phyloP scores from a whole-genome alignment of 345 rosid genomes.

The Rhodamnia argentea region DNA sequence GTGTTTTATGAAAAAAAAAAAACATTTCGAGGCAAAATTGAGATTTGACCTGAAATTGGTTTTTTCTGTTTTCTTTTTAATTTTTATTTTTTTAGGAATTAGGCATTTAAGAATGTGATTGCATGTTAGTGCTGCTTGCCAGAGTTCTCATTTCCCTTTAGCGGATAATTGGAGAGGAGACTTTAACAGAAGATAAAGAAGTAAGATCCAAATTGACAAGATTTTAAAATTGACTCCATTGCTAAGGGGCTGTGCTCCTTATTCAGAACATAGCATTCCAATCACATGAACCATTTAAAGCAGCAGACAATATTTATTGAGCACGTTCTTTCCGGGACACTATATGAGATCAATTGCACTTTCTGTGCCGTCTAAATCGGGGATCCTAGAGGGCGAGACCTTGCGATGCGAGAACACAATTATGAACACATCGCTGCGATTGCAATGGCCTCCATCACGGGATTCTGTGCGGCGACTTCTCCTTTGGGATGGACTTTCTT shows the following conservation, averaged over 20 bases:
- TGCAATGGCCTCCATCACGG: conserved; percentile 13
- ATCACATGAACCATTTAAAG: neutral
- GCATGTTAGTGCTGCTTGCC: neutral
- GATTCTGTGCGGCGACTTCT: neutral
- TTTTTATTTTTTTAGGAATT: too few relatives aligned
- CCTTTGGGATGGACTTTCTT: neutral
- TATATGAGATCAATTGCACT: neutral
- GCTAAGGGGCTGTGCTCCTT: neutral
- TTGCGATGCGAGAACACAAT: neutral
- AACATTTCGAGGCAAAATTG: too few relatives aligned
- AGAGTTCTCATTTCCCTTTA: neutral
- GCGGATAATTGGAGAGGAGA: neutral
- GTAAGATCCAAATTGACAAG: neutral
- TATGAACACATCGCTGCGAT: conserved; percentile 18
- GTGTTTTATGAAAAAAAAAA: too few relatives aligned
- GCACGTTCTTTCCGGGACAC: neutral
- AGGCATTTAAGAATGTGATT: neutral
- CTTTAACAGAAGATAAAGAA: neutral
- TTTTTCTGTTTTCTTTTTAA: too few relatives aligned
- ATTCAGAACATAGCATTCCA: neutral
- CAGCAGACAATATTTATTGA: neutral
- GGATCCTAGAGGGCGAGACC: neutral
- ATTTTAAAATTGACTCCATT: neutral
- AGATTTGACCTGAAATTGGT: too few relatives aligned
- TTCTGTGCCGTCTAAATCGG: neutral